Percentiles rank a stretch among this genome's conserved stretches.
Evolutionary conservation across 177 flowering plant species (phyloP).

Genomic region (Telopea speciosissima): DNA sequence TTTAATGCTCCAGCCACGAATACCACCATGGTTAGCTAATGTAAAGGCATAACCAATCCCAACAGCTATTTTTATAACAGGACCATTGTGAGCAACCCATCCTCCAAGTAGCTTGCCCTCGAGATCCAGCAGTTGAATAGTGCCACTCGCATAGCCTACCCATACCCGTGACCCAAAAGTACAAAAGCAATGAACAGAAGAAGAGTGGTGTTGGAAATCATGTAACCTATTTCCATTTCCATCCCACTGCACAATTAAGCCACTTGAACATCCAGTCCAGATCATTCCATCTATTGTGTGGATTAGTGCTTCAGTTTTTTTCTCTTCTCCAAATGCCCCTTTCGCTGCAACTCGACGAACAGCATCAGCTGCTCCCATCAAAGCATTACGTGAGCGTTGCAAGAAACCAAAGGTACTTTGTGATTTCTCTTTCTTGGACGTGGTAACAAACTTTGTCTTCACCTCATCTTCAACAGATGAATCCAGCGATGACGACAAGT

Average conservation of each 20-base stretch:
- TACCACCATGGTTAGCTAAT: constrained; percentile 94
- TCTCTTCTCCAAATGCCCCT: constrained; percentile 71
- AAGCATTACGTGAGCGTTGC: constrained; percentile 89
- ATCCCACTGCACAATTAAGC: constrained; percentile 89
- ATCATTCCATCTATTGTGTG: constrained; percentile 68
- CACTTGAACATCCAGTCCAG: constrained; percentile 87
- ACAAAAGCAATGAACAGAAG: constrained; percentile 70
- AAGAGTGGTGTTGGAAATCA: constrained; percentile 57
- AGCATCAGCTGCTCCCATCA: constrained; percentile 98
- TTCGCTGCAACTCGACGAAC: constrained; percentile 86
- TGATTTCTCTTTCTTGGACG: constrained; percentile 81
- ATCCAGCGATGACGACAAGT: constrained; percentile 47
- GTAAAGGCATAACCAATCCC: constrained; percentile 60
- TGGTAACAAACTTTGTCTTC: constrained; percentile 62
- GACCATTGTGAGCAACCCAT: constrained; percentile 85
- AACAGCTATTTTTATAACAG: constrained; percentile 59
- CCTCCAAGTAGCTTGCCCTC: constrained; percentile 71
- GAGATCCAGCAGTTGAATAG: constrained; percentile 65
- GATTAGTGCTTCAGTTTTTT: constrained; percentile 63
- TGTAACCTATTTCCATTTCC: constrained; percentile 80
- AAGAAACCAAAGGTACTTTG: constrained; percentile 48
- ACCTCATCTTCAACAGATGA: constrained; percentile 71
- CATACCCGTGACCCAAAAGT: constrained; percentile 66
- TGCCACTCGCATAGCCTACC: constrained; percentile 83
- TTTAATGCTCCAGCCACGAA: constrained; percentile 80